Conservation (phyloP, 208 protist species). For the Acanthamoeba divionensis region DNA sequence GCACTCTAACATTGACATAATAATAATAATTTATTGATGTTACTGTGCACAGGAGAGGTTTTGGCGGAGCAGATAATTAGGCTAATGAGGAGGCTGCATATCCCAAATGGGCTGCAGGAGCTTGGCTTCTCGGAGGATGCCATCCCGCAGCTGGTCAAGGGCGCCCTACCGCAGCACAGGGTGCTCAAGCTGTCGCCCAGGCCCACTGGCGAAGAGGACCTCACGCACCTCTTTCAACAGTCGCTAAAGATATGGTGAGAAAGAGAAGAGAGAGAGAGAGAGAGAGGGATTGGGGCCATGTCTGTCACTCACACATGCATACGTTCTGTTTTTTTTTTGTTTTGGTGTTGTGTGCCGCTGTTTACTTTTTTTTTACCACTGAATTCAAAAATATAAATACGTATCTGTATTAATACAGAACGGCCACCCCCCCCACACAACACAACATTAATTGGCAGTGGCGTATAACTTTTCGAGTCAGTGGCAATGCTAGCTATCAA, state of each 20-base stretch:
- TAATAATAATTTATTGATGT: background rate
- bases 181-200: conserved; percentile 62
- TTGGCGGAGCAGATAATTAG: conserved; percentile 57
- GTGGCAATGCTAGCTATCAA: too few species aligned
- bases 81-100: conserved; percentile 59
- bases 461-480: too few species aligned
- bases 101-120: conserved; percentile 65
- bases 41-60: conserved; percentile 2
- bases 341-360: too few species aligned
- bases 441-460: too few species aligned
- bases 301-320: too few species aligned
- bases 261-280: too few species aligned
- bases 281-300: too few species aligned
- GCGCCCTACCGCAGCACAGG: conserved; percentile 60
- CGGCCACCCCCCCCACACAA: too few species aligned
- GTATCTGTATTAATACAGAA: too few species aligned
- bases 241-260: conserved; percentile 54
- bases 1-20: background rate
- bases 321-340: too few species aligned
- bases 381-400: too few species aligned
- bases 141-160: conserved; percentile 60
- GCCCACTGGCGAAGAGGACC: conserved; percentile 22
- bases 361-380: too few species aligned
- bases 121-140: conserved; percentile 60
- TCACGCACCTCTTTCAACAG: conserved; percentile 26